phyloP scores from a whole-genome alignment of 2,329 filamentous ascomycete species.

The Aspergillus luchuensis region DNA sequence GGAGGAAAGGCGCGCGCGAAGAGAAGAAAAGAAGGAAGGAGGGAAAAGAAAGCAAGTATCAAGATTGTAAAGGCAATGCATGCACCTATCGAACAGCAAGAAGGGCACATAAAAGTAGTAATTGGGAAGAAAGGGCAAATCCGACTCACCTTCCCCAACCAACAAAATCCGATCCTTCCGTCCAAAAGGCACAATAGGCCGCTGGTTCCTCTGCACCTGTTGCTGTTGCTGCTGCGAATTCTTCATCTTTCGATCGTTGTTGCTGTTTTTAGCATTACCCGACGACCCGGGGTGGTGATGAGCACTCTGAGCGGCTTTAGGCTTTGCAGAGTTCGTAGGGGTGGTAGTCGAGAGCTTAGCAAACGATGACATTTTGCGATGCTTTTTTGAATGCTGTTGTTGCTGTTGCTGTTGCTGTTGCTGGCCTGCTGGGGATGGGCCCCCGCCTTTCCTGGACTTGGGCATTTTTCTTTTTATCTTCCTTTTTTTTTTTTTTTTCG shows the following conservation, averaged over 20 bases:
- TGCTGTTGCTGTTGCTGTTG: not conserved
- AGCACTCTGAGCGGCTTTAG: constrained; percentile 5
- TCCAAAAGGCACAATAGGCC: constrained; percentile 44
- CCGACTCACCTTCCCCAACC: constrained; percentile 47
- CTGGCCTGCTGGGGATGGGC: constrained; percentile 11
- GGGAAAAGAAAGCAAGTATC: too few relatives aligned
- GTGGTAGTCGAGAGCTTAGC: constrained; percentile 28
- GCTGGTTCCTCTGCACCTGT: constrained; percentile 27
- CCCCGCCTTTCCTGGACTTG: constrained; percentile 25
- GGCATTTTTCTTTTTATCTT: constrained; percentile 21
- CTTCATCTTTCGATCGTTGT: constrained; percentile 13
- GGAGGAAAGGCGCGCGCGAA: too few relatives aligned
- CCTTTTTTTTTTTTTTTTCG: too few relatives aligned
- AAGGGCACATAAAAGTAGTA: constrained; percentile 1
- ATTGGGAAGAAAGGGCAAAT: constrained; percentile 5
- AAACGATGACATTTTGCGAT: constrained; percentile 34
- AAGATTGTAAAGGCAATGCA: not conserved
- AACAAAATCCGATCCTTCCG: constrained; percentile 46
- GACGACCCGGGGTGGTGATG: not conserved
- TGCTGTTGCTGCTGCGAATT: constrained; percentile 25
- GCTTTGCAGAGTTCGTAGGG: not conserved
- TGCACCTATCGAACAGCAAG: constrained; percentile 9
- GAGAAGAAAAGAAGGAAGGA: too few relatives aligned
- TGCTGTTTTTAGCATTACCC: constrained; percentile 10
- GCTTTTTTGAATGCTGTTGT: constrained; percentile 12